phyloP scores from a whole-genome alignment of 2,329 filamentous ascomycete species.

The Microdochium trichocladiopsis region DNA sequence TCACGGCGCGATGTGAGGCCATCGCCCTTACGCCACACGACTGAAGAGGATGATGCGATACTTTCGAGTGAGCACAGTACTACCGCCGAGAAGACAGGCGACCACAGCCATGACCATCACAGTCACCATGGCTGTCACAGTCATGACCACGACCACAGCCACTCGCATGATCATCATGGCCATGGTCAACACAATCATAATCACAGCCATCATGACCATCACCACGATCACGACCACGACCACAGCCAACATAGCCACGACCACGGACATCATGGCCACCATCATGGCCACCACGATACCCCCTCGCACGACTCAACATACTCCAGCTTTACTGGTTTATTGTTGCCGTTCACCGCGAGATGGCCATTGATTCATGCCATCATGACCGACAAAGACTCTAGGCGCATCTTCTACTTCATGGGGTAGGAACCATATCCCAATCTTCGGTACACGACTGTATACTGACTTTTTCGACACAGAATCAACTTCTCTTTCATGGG shows the following conservation, averaged over 20 bases:
- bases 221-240: constrained; percentile 1
- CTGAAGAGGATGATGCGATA: background rate
- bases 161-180: constrained; percentile 13
- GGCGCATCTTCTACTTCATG: constrained; percentile 97
- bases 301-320: constrained; percentile 34
- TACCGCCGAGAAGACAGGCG: constrained; percentile 1
- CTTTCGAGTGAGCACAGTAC: background rate
- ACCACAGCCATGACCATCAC: constrained; percentile 6
- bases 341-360: constrained; percentile 62
- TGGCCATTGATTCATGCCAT: constrained; percentile 82
- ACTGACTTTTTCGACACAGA: constrained; percentile 33
- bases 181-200: constrained; percentile 4
- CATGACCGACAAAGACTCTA: constrained; percentile 82
- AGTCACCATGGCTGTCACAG: constrained; percentile 15
- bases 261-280: constrained; percentile 2
- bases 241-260: constrained; percentile 2
- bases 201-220: constrained; percentile 3
- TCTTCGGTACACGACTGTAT: constrained; percentile 1
- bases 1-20: constrained; percentile 24
- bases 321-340: constrained; percentile 63
- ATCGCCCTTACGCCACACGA: constrained; percentile 18
- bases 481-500: constrained; percentile 94
- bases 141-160: constrained; percentile 10
- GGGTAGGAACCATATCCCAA: constrained; percentile 39
- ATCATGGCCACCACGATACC: constrained; percentile 11